A percentile compares a stretch with the other conserved stretches of the same genome.
Conservation (phyloP, 176 grass and related monocot species). For the Luzula sylvatica region DNA sequence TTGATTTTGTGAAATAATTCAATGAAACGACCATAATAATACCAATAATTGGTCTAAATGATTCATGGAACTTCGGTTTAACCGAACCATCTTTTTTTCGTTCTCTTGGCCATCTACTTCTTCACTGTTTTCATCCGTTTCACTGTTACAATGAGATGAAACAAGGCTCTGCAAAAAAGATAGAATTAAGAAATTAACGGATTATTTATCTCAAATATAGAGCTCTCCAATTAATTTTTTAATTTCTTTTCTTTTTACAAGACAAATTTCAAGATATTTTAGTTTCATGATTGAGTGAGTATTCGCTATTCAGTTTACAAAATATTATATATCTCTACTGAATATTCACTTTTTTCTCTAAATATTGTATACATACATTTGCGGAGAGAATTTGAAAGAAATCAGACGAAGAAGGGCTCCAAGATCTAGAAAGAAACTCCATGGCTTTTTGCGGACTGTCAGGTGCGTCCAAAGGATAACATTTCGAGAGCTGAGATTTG, state of each 20-base stretch:
- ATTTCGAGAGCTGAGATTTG: constrained; percentile 33
- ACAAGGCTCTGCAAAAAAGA: constrained; percentile 18
- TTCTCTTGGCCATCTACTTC: neutral
- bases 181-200: neutral
- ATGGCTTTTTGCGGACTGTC: constrained; percentile 52
- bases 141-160: constrained; percentile 16
- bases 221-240: too few relatives aligned
- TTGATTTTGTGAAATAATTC: too few relatives aligned
- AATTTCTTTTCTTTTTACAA: too few relatives aligned
- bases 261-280: too few relatives aligned
- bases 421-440: constrained; percentile 86
- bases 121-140: constrained; percentile 12
- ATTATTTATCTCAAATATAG: too few relatives aligned
- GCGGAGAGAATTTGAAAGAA: constrained; percentile 83
- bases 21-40: neutral
- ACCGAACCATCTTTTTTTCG: constrained; percentile 4
- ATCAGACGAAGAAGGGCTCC: constrained; percentile 84
- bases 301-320: too few relatives aligned
- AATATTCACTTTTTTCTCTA: too few relatives aligned
- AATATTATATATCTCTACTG: neutral
- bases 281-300: too few relatives aligned
- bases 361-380: constrained; percentile 39
- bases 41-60: constrained; percentile 21
- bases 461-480: constrained; percentile 33
- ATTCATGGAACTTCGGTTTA: constrained; percentile 9